Evolutionary conservation across 2,329 filamentous ascomycete genomes (phyloP).

Genomic region (Botrytis aclada): DNA sequence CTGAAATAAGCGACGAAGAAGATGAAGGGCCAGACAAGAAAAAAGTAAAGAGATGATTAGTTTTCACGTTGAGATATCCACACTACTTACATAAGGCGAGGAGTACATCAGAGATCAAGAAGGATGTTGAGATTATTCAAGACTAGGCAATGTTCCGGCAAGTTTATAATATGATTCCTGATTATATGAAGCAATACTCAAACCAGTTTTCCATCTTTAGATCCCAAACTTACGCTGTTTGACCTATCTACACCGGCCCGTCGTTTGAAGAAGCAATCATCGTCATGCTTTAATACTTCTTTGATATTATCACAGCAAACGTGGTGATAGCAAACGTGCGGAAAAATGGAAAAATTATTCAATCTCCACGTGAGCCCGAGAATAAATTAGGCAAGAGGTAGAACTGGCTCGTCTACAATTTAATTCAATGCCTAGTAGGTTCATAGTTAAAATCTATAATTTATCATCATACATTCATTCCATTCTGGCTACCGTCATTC

Average conservation of each 20-base stretch:
- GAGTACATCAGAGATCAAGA: not conserved
- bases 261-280: not conserved
- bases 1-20: slow-evolving; percentile 84
- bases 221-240: not conserved
- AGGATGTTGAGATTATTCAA: not conserved
- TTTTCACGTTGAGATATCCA: not conserved
- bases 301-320: not conserved
- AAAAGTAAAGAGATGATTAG: slow-evolving; percentile 23
- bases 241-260: not conserved
- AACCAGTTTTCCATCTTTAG: not conserved
- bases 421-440: not conserved
- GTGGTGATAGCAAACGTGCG: not conserved
- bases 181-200: slow-evolving; percentile 6
- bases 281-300: not conserved
- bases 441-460: not conserved
- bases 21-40: slow-evolving; percentile 63
- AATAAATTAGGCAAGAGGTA: not conserved
- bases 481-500: not conserved
- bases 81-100: not conserved
- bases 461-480: not conserved
- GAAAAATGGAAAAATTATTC: not conserved
- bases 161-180: slow-evolving; percentile 1
- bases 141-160: slow-evolving; percentile 2
- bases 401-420: not conserved
- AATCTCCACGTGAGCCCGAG: not conserved